phyloP scores from a whole-genome alignment of 129 eudicot genomes.

The Deinandra increscens region DNA sequence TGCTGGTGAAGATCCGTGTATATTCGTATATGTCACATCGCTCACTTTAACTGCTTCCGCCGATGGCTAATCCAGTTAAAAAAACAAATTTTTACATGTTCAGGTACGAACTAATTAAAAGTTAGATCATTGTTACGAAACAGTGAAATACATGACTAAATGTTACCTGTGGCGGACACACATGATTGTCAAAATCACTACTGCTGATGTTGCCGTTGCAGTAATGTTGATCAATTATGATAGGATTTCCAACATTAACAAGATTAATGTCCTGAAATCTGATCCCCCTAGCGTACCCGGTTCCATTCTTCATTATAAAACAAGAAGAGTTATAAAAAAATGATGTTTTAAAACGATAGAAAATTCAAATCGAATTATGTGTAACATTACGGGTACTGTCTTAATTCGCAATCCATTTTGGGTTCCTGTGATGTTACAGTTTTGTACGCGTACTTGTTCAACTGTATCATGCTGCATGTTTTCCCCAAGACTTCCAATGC shows the following conservation, averaged over 20 bases:
- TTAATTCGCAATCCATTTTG: conserved; percentile 50
- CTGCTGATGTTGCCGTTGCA: too few species aligned
- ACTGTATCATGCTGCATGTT: conserved; percentile 31
- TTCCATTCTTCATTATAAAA: conserved; percentile 31
- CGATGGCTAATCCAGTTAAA: not conserved
- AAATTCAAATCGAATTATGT: not conserved
- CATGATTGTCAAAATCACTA: too few species aligned
- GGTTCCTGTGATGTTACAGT: conserved; percentile 38
- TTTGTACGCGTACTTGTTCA: conserved; percentile 33
- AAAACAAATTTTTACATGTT: too few species aligned
- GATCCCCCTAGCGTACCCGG: conserved; percentile 38
- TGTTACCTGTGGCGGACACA: conserved; percentile 8
- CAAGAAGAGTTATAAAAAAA: not conserved
- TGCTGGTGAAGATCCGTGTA: conserved; percentile 37
- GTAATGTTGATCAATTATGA: conserved; percentile 46
- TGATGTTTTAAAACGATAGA: not conserved
- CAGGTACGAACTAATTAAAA: too few species aligned
- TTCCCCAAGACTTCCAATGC: conserved; percentile 54
- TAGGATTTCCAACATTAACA: conserved; percentile 32
- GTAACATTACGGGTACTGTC: conserved; percentile 38
- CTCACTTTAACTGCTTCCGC: conserved; percentile 41
- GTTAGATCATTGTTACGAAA: not conserved
- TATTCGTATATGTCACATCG: conserved; percentile 30
- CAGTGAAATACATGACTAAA: conserved; percentile 13
- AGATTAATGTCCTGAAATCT: conserved; percentile 29